A percentile compares a stretch with the other conserved stretches of the same genome.
phyloP scores from a whole-genome alignment of 768 basidiomycete species.

The Amanita fuliginea region DNA sequence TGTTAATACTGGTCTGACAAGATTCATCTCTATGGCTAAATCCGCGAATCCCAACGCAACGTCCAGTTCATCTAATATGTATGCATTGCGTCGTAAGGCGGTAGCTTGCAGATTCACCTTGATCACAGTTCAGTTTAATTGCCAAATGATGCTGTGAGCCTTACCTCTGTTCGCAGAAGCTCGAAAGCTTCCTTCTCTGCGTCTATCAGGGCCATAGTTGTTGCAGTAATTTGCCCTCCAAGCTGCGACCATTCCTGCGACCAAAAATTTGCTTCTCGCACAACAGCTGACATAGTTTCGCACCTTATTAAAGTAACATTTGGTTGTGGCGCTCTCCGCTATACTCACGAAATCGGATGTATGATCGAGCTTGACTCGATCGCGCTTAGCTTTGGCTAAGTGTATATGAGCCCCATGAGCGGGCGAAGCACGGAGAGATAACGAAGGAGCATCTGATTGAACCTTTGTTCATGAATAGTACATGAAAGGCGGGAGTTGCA shows the following conservation, averaged over 20 bases:
- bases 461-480: background rate
- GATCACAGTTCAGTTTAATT: background rate
- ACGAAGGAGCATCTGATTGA: slow-evolving; percentile 52
- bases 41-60: slow-evolving; percentile 72
- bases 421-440: slow-evolving; percentile 60
- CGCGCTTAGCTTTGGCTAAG: slow-evolving; percentile 52
- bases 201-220: slow-evolving; percentile 33
- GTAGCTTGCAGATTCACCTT: slow-evolving; percentile 54
- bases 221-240: slow-evolving; percentile 56
- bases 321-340: slow-evolving; percentile 54
- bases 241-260: slow-evolving; percentile 64
- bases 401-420: slow-evolving; percentile 71
- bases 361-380: slow-evolving; percentile 35
- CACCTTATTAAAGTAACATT: slow-evolving; percentile 59
- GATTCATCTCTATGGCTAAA: slow-evolving; percentile 67
- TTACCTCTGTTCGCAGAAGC: slow-evolving; percentile 53
- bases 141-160: background rate
- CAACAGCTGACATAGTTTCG: slow-evolving; percentile 7
- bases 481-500: background rate
- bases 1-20: slow-evolving; percentile 58
- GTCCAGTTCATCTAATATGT: slow-evolving; percentile 81
- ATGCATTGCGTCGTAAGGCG: slow-evolving; percentile 61
- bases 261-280: background rate
- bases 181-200: slow-evolving; percentile 72
- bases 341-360: slow-evolving; percentile 45